These are phyloP conservation scores for Neopestalotiopsis rosae DNA, from an alignment of 2,329 filamentous ascomycete genomes.

Conservation along the genomic window DNA sequence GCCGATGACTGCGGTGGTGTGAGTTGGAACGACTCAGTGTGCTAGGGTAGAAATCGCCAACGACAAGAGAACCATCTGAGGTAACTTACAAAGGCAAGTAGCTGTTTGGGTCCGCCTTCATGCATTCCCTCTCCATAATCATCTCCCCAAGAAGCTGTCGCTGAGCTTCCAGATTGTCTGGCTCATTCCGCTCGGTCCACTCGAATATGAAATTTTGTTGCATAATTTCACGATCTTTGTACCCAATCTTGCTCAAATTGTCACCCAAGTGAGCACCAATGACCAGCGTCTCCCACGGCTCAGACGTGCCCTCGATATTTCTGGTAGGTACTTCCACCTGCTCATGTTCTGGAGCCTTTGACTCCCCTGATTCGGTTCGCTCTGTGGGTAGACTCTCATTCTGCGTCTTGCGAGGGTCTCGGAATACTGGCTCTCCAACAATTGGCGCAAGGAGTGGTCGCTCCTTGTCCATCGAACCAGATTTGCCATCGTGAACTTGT, in stretches of 20 bases:
- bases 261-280: slow-evolving; percentile 42
- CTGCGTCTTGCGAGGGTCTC: background rate
- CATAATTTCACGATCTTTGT: slow-evolving; percentile 42
- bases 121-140: slow-evolving; percentile 30
- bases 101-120: slow-evolving; percentile 40
- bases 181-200: slow-evolving; percentile 32
- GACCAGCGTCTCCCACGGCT: slow-evolving; percentile 37
- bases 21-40: background rate
- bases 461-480: background rate
- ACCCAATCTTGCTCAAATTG: slow-evolving; percentile 41
- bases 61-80: too few relatives aligned
- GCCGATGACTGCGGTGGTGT: slow-evolving; percentile 27
- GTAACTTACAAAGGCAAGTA: slow-evolving; percentile 35
- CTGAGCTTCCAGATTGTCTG: slow-evolving; percentile 28
- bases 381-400: background rate
- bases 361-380: background rate
- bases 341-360: background rate
- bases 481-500: background rate
- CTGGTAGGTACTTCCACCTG: background rate
- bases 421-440: background rate
- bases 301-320: slow-evolving; percentile 8
- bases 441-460: background rate
- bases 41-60: background rate
- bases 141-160: slow-evolving; percentile 29
- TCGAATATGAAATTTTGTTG: slow-evolving; percentile 40